Evolutionary conservation across 495 filamentous ascomycete species (phyloP).

Genomic region (Lichina pygmaea): DNA sequence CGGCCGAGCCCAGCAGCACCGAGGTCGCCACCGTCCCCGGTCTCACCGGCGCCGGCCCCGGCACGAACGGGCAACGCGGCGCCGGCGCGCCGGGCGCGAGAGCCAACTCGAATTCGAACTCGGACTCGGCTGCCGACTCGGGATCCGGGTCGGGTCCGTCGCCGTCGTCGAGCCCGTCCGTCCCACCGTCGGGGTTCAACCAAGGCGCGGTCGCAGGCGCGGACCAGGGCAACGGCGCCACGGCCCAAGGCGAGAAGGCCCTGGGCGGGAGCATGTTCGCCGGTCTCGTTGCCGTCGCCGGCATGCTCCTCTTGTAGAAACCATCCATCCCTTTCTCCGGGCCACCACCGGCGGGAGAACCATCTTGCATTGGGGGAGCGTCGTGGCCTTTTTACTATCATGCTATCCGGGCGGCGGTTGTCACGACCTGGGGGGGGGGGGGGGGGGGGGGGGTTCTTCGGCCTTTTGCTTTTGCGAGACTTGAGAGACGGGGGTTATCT

Average conservation of each 20-base stretch:
- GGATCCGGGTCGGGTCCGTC: background rate
- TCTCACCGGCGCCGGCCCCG: conserved; percentile 14
- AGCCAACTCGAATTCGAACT: conserved; percentile 4
- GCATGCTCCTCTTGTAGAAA: conserved; percentile 23
- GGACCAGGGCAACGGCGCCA: conserved; percentile 11
- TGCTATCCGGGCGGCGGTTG: no score
- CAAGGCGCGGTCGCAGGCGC: conserved; percentile 4
- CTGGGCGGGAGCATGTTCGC: conserved; percentile 27
- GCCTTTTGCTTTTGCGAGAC: no score
- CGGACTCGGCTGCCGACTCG: conserved; percentile 3
- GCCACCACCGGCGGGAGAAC: no score
- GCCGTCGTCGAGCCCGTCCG: background rate
- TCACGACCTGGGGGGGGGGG: no score
- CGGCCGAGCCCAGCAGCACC: conserved; percentile 9
- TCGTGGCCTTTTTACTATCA: no score
- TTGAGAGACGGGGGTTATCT: no score
- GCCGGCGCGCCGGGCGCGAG: background rate
- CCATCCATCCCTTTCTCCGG: no score
- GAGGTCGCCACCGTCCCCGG: conserved; percentile 15
- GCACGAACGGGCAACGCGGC: conserved; percentile 10
- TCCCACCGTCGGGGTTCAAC: conserved; percentile 1
- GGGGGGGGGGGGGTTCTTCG: no score
- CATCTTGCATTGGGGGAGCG: no score
- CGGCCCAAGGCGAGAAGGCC: conserved; percentile 17
- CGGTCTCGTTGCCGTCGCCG: conserved; percentile 26